Base-by-base conservation (phyloP, 202 grass and related monocot species). In the Schoenoplectus tabernaemontani region DNA sequence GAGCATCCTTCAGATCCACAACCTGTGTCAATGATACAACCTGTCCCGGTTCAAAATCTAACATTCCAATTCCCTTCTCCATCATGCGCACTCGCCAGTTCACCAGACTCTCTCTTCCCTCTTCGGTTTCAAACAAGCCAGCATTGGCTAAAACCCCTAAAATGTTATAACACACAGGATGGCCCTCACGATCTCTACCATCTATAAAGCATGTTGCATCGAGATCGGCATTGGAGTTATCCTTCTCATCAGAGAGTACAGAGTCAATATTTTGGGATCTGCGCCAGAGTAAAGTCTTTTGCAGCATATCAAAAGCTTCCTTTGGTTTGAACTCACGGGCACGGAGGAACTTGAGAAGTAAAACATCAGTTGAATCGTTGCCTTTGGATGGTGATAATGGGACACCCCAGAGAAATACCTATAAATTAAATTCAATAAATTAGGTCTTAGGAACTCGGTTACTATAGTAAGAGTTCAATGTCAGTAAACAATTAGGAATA, bases 281-380 rank as follows among this genome's bases (percentile, higher is more conserved):
- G 79, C 96, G 87, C 96, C 96, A 98, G 8, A 33, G 85, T 56
- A 98, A 90, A 6, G 88, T 92, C 46, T 54, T 78, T 46, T 77
- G 84, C 41, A 97, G 94, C 91, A 95, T 92, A 37, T 95, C 89
- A 81, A 95, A 98, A 15, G 96, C 89, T 4, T 87, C 91, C 38
- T 93, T 85, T 4, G 90, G 89, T 82, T 98, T 98, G 86, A 95
- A 95, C 72, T 98, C 96, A 23, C 94, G 91, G 17, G 94, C 91
- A 47, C 94, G 91, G 75, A 97, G 94, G 91, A 97, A 97, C 82
- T 97, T 97, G 85, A 98, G 90, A 70, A 98, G 91, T 13, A 95
- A 64, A 11, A 92, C 88, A 77, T 95, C 86, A 2, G 91, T 95
- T 11, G 87, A 72, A 38, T 95, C 88, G 36, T 64, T 83, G 68